Evolutionary conservation across 2,329 filamentous ascomycete genomes (phyloP).

Genomic region (Neofusicoccum umdonicola): DNA sequence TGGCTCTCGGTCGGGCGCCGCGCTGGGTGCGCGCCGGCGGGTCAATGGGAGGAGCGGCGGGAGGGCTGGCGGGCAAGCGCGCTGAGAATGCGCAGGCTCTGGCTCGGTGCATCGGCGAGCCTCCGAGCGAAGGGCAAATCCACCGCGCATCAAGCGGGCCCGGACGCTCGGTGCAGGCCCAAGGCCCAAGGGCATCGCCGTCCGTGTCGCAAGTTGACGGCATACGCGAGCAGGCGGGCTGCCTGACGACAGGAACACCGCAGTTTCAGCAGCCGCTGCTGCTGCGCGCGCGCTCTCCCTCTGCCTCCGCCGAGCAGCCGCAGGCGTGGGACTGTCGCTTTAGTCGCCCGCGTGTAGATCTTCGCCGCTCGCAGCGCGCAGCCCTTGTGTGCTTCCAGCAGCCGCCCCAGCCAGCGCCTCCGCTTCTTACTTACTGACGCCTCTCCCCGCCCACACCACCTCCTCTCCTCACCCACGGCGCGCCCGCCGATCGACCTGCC

Average conservation of each 20-base stretch:
- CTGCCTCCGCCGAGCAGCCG: background rate
- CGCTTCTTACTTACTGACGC: background rate
- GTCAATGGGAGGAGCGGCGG: background rate
- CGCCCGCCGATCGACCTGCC: constrained; percentile 1
- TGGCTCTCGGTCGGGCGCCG: background rate
- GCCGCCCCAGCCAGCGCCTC: background rate
- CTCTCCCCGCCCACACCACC: background rate
- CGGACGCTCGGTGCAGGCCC: background rate
- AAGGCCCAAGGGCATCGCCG: background rate
- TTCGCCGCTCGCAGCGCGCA: constrained; percentile 10
- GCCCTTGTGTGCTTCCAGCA: background rate
- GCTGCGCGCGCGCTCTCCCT: background rate
- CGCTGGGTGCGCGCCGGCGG: background rate
- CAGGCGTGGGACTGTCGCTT: background rate
- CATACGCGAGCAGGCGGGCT: background rate
- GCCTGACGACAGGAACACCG: background rate
- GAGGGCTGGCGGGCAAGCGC: background rate
- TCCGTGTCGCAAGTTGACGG: constrained; percentile 9
- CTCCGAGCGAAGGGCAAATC: background rate
- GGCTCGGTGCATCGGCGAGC: background rate
- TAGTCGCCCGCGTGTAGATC: background rate
- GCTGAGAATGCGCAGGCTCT: background rate
- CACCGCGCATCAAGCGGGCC: background rate
- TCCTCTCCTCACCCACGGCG: constrained; percentile 1
- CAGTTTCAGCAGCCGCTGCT: constrained; percentile 9